Base-by-base conservation (phyloP, 1,139 yeast species). In the Geotrichum candidum region DNA sequence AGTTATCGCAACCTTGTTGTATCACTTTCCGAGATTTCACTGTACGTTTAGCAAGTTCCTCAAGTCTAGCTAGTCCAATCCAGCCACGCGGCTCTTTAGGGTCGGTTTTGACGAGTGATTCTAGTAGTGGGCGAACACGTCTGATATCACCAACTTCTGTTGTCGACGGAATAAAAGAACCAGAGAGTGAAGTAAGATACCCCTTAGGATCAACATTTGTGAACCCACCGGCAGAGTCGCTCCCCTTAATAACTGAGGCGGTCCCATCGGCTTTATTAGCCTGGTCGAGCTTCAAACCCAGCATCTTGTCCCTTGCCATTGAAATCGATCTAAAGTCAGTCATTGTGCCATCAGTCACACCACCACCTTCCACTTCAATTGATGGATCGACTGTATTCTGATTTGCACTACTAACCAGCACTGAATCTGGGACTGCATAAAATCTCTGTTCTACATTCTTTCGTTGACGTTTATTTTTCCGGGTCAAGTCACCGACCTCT, bases 401-500 rank as follows among this genome's bases (percentile, higher is more conserved):
- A 74, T 71, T 67, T 71, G 79, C 64, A 67, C 80, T 56, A 72
- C 77, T 64, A 68, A 74, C 68, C 5, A 76, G 60, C 1, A 90
- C 76, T 2, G 84, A 73, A 71, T 94, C 98, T 0, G 97, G 96
- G 3, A 88, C 90, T 15, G 96, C 90, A 72, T 90, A 92, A 52
- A 82, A 83, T 62, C 97, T 76, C 67, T 85, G 86, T 63, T 84
- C 84, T 69, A 79, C 82, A 68, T 86, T 88, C 55, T 85, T 73
- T 58, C 97, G 77, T 58, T 82, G 77, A 61, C 98, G 77, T 69
- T 91, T 90, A 72, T 91, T 90, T 64, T 84, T 78, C 68, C 87
- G 81, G 0, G 99, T 94, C 68, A 89, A 77, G 74, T 94, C 99
- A 1, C 91, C 90, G 0, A 91, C 95, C 65, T 90, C 97, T 0